Evolutionary conservation across 768 basidiomycete genomes (phyloP).

Genomic region (Cyclocybe aegerita): DNA sequence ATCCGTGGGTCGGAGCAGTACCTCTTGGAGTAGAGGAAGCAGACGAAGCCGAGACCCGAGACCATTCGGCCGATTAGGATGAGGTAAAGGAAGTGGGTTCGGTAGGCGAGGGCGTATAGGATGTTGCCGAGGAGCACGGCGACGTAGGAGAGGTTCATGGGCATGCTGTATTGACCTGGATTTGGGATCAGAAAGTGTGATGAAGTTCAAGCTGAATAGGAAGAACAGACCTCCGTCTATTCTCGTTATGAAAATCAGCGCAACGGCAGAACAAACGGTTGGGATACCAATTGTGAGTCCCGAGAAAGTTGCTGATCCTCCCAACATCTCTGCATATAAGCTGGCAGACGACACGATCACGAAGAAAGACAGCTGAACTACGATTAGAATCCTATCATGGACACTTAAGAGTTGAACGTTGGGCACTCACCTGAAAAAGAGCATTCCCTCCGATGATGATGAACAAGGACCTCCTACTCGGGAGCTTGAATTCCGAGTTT

Average conservation of each 20-base stretch:
- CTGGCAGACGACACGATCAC: slow-evolving; percentile 68
- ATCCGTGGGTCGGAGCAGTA: slow-evolving; percentile 71
- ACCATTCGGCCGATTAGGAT: slow-evolving; percentile 73
- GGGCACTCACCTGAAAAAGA: slow-evolving; percentile 32
- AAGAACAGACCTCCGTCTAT: slow-evolving; percentile 50
- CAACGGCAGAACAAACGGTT: slow-evolving; percentile 56
- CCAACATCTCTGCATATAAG: slow-evolving; percentile 59
- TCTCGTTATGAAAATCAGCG: slow-evolving; percentile 54
- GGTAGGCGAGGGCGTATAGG: slow-evolving; percentile 62
- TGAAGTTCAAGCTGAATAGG: background rate
- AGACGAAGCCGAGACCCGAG: slow-evolving; percentile 56
- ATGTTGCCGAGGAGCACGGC: slow-evolving; percentile 55
- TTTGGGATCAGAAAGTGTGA: background rate
- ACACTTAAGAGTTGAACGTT: too few relatives aligned
- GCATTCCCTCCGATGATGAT: slow-evolving; percentile 27
- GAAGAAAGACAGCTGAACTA: slow-evolving; percentile 68
- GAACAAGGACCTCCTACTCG: slow-evolving; percentile 23
- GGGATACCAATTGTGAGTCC: slow-evolving; percentile 71
- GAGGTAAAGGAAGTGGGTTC: slow-evolving; percentile 58
- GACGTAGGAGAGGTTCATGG: slow-evolving; percentile 55
- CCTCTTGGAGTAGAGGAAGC: slow-evolving; percentile 68
- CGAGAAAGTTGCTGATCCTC: slow-evolving; percentile 67
- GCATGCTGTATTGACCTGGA: slow-evolving; percentile 52
- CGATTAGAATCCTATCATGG: too few relatives aligned
- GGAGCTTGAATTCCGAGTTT: slow-evolving; percentile 28